phyloP scores from a whole-genome alignment of 352 stramenopile genomes.

The Pythium scleroteichum region DNA sequence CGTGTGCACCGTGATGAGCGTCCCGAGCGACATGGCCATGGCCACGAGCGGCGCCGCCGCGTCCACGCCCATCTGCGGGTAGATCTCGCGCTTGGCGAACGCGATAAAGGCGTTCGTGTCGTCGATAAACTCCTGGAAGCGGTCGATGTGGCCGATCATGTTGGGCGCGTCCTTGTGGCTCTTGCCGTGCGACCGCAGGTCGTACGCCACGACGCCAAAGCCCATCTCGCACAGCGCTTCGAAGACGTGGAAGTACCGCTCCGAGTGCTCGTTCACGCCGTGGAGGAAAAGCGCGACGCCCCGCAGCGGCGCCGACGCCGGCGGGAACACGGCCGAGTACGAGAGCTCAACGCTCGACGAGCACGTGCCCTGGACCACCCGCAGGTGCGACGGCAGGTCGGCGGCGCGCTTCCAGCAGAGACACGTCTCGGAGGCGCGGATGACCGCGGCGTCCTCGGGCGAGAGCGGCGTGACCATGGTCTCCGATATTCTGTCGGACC shows the following conservation, averaged over 20 bases:
- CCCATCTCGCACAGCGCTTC: constrained; percentile 9
- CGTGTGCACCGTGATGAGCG: constrained; percentile 26
- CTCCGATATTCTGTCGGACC: no score
- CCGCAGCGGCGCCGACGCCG: constrained; percentile 3
- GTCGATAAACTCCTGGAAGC: constrained; percentile 19
- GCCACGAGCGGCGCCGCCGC: background rate
- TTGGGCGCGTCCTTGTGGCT: constrained; percentile 17
- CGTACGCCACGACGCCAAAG: constrained; percentile 25
- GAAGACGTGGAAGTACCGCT: constrained; percentile 27
- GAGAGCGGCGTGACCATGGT: constrained; percentile 1
- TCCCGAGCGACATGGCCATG: constrained; percentile 25
- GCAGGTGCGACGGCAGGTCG: constrained; percentile 12
- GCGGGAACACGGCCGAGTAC: constrained; percentile 23
- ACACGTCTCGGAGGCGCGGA: constrained; percentile 13
- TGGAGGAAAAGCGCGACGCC: constrained; percentile 29
- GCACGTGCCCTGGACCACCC: constrained; percentile 1
- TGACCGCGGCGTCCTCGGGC: constrained; percentile 1
- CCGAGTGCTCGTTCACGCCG: constrained; percentile 27
- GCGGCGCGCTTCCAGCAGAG: constrained; percentile 22
- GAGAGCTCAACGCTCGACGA: constrained; percentile 14
- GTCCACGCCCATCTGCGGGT: constrained; percentile 14
- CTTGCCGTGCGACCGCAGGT: constrained; percentile 24
- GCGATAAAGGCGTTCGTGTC: constrained; percentile 28
- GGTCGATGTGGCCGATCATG: constrained; percentile 16
- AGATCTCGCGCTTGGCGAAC: constrained; percentile 22